Percentiles rank a stretch among this genome's conserved stretches.
phyloP scores from a whole-genome alignment of 352 stramenopile species.

The Globisporangium perplexum region DNA sequence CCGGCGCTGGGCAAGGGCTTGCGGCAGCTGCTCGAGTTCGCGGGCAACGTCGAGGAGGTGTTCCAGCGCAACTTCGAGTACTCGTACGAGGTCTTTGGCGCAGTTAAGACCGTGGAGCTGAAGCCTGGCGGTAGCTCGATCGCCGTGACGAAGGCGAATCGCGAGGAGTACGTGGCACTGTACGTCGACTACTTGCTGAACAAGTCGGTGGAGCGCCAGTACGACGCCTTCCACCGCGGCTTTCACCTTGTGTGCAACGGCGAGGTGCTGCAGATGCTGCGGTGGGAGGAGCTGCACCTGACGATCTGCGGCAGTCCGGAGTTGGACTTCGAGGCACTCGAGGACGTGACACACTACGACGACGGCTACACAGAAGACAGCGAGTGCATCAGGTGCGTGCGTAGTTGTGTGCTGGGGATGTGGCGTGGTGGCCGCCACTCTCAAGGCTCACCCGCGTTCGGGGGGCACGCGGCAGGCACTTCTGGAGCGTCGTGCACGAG shows the following conservation, averaged over 20 bases:
- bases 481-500: conserved; percentile 80
- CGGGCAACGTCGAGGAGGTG: conserved; percentile 62
- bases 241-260: conserved; percentile 74
- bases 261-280: conserved; percentile 71
- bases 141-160: conserved; percentile 57
- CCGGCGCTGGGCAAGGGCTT: conserved; percentile 59
- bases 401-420: not conserved
- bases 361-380: conserved; percentile 69
- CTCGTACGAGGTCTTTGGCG: conserved; percentile 75
- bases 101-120: conserved; percentile 74
- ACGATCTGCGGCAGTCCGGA: conserved; percentile 71
- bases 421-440: not conserved
- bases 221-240: conserved; percentile 63
- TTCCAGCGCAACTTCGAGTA: conserved; percentile 77
- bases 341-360: conserved; percentile 72
- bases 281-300: conserved; percentile 74
- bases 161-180: conserved; percentile 61
- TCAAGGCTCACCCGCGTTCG: not conserved
- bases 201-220: conserved; percentile 52
- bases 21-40: conserved; percentile 57
- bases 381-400: conserved; percentile 44
- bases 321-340: conserved; percentile 72
- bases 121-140: conserved; percentile 54
- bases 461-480: conserved; percentile 30
- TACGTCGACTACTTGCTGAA: conserved; percentile 77